Evolutionary conservation across 179 eudicot species (phyloP).

Genomic region (Heliamphora pulchella): DNA sequence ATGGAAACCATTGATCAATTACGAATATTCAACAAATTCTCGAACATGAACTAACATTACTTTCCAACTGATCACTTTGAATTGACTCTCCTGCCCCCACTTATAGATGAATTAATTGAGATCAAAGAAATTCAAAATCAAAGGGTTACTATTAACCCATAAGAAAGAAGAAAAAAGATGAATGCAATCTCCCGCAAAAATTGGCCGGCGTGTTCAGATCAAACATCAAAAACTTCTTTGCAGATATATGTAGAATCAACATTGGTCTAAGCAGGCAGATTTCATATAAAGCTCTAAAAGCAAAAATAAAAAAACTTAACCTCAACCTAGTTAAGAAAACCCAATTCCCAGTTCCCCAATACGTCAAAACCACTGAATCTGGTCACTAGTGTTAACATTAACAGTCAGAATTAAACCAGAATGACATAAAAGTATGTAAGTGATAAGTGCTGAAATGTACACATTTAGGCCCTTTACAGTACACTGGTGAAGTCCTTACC

Average conservation of each 20-base stretch:
- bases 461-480: too few species aligned
- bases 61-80: neutral
- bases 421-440: neutral
- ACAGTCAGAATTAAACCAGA: neutral
- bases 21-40: neutral
- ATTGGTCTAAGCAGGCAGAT: neutral
- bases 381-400: too few species aligned
- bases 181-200: neutral
- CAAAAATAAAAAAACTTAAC: too few species aligned
- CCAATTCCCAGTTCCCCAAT: neutral
- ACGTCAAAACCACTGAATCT: too few species aligned
- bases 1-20: neutral
- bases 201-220: too few species aligned
- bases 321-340: neutral
- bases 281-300: neutral
- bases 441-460: too few species aligned
- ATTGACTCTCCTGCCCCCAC: neutral
- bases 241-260: neutral
- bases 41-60: slow-evolving; percentile 2
- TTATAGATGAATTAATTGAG: neutral
- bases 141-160: neutral
- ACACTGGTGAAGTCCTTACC: too few species aligned
- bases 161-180: neutral
- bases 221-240: neutral
- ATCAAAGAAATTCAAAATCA: neutral